These are phyloP conservation scores for Xylaria sp. DNA, from an alignment of 495 filamentous ascomycete genomes.

Conservation along the genomic window DNA sequence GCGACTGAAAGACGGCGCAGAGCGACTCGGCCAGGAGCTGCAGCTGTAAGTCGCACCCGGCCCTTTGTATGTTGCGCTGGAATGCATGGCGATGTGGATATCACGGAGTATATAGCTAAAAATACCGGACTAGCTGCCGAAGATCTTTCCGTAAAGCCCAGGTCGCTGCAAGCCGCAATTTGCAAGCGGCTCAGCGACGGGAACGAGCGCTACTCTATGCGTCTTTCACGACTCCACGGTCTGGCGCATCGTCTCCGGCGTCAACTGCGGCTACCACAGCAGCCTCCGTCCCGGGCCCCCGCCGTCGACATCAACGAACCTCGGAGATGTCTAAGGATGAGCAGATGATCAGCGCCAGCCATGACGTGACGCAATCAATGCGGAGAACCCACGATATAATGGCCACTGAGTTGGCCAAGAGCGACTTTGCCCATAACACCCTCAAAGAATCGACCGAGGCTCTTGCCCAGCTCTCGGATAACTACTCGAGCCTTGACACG, in stretches of 20 bases:
- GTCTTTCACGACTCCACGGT: constrained; percentile 53
- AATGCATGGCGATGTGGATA: too few species aligned
- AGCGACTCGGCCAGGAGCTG: constrained; percentile 70
- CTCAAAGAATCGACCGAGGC: constrained; percentile 82
- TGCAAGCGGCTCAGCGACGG: constrained; percentile 72
- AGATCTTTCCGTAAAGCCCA: constrained; percentile 84
- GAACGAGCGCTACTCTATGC: constrained; percentile 81
- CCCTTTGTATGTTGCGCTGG: constrained; percentile 3
- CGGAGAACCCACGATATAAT: constrained; percentile 85
- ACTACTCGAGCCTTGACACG: constrained; percentile 78
- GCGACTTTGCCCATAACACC: constrained; percentile 87
- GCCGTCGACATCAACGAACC: constrained; percentile 31
- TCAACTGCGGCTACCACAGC: constrained; percentile 33
- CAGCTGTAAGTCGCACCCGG: constrained; percentile 59
- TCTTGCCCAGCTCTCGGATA: constrained; percentile 76
- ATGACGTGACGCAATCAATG: constrained; percentile 83
- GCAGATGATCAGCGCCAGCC: constrained; percentile 72
- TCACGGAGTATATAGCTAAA: not conserved
- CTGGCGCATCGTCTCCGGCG: constrained; percentile 44
- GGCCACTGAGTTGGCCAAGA: constrained; percentile 78
- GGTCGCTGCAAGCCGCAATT: constrained; percentile 77
- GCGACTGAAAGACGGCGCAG: constrained; percentile 67
- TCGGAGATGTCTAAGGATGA: constrained; percentile 61
- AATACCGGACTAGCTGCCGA: constrained; percentile 61
- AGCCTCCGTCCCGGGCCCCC: constrained; percentile 10